These are phyloP conservation scores for Ogataea paraovalis DNA, from an alignment of 805 yeast genomes.

Conservation along the genomic window DNA sequence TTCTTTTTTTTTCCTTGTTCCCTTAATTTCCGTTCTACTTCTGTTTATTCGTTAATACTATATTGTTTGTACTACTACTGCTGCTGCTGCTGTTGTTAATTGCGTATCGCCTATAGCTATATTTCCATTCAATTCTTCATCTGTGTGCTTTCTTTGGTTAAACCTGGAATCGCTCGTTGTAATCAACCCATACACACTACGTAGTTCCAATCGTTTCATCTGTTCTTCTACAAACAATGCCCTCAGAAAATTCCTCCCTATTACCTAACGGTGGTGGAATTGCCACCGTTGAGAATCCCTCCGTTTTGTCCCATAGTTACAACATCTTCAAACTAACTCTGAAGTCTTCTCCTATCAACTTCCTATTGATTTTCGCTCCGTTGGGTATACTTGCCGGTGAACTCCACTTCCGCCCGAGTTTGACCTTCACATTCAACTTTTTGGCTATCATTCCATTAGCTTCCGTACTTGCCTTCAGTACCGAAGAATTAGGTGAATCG, in stretches of 20 bases:
- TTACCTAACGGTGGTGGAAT: conserved; percentile 1
- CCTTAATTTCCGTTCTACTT: too few relatives aligned
- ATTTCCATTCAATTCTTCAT: too few relatives aligned
- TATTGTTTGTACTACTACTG: too few relatives aligned
- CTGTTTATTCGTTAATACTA: too few relatives aligned
- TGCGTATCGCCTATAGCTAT: too few relatives aligned
- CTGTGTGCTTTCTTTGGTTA: too few relatives aligned
- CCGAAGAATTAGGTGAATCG: conserved; percentile 84
- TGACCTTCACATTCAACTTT: conserved; percentile 71
- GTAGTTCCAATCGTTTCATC: too few relatives aligned
- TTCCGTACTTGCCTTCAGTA: conserved; percentile 82
- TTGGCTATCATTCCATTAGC: conserved; percentile 91
- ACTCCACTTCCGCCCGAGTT: conserved; percentile 48
- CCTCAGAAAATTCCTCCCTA: conserved; percentile 1
- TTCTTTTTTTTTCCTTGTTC: too few relatives aligned
- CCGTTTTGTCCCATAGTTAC: background rate
- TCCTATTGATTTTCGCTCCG: conserved; percentile 80
- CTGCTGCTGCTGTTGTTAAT: too few relatives aligned
- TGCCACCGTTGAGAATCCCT: background rate
- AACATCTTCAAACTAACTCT: conserved; percentile 15
- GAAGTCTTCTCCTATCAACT: conserved; percentile 56
- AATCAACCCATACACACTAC: too few relatives aligned
- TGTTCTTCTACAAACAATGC: background rate
- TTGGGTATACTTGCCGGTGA: conserved; percentile 75
- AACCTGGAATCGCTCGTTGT: too few relatives aligned